These are phyloP conservation scores for Mycena citricolor DNA, from an alignment of 1,284 basidiomycete species.

Conservation along the genomic window DNA sequence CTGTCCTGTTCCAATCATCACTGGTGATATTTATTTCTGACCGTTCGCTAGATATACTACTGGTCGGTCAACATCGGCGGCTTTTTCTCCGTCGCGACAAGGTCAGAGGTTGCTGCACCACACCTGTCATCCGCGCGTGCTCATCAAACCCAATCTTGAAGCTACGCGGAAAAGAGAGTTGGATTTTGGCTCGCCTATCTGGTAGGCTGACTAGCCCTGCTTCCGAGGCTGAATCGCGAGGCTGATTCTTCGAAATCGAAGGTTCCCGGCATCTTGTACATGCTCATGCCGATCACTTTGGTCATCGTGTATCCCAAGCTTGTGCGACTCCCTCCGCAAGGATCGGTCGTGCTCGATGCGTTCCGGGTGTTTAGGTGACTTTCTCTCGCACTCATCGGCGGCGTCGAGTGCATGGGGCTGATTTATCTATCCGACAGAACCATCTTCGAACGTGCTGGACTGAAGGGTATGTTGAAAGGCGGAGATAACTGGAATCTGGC, in stretches of 20 bases:
- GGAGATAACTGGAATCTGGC: conserved; percentile 29
- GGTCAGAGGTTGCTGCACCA: too few species aligned
- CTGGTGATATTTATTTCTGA: too few species aligned
- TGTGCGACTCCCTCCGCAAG: conserved; percentile 42
- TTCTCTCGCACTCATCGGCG: not conserved
- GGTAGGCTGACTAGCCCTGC: not conserved
- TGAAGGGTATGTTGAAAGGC: conserved; percentile 24
- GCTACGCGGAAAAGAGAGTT: conserved; percentile 30
- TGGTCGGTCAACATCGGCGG: conserved; percentile 42
- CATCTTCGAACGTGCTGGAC: conserved; percentile 18
- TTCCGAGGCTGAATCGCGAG: not conserved
- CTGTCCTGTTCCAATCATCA: not conserved
- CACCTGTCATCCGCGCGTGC: conserved; percentile 5
- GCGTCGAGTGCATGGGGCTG: too few species aligned
- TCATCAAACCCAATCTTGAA: not conserved
- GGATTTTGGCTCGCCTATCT: conserved; percentile 33
- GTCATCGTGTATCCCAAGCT: conserved; percentile 40
- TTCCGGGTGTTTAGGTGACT: conserved; percentile 23
- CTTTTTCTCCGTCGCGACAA: conserved; percentile 31
- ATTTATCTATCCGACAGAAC: conserved; percentile 8
- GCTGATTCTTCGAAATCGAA: not conserved
- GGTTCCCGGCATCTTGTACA: conserved; percentile 31
- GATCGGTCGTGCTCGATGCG: conserved; percentile 40
- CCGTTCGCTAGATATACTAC: conserved; percentile 25
- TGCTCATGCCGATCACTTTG: conserved; percentile 39